A percentile compares a stretch with the other conserved stretches of the same genome.
phyloP scores from a whole-genome alignment of 129 eudicot species.

The Lactuca saligna region DNA sequence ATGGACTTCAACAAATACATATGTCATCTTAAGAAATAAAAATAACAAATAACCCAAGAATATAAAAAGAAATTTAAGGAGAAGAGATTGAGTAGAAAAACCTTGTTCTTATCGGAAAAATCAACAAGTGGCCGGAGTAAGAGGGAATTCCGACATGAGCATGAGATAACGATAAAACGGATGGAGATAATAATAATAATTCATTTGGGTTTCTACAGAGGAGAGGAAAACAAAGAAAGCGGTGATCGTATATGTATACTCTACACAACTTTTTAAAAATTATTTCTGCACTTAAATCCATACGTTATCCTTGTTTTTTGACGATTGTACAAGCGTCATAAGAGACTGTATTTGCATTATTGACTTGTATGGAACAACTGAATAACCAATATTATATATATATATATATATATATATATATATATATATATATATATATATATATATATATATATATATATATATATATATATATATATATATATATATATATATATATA shows the following conservation, averaged over 20 bases:
- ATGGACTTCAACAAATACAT: background rate
- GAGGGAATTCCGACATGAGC: conserved; percentile 23
- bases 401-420: too few species aligned
- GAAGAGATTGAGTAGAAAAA: background rate
- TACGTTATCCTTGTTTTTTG: background rate
- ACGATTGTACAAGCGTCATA: background rate
- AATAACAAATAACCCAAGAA: background rate
- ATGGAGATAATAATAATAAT: background rate
- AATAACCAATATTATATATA: too few species aligned
- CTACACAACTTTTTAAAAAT: background rate
- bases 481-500: too few species aligned
- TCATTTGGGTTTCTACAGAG: background rate
- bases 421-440: too few species aligned
- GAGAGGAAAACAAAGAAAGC: background rate
- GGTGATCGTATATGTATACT: background rate
- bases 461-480: too few species aligned
- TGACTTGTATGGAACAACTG: background rate
- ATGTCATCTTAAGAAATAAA: background rate
- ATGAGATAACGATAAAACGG: conserved; percentile 13
- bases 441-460: too few species aligned
- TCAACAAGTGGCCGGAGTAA: conserved; percentile 12
- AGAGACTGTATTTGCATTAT: background rate
- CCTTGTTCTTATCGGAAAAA: conserved; percentile 31
- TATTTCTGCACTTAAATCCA: background rate
- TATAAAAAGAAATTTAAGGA: background rate